Evolutionary conservation across 805 yeast genomes (phyloP).

Genomic region (Candida wancherniae): DNA sequence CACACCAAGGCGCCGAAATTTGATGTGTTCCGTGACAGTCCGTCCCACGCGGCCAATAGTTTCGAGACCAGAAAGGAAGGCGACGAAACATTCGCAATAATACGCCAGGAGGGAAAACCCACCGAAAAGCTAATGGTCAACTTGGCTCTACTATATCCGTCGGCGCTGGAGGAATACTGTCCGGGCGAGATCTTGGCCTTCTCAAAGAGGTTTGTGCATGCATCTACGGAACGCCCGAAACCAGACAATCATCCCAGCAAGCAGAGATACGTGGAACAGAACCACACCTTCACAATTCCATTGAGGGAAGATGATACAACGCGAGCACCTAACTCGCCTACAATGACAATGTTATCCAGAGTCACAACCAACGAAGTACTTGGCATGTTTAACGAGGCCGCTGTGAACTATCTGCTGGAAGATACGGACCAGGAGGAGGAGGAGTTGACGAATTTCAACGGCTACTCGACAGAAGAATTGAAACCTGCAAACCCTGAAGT

Average conservation of each 20-base stretch:
- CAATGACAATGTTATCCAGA: conserved; percentile 71
- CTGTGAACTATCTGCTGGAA: conserved; percentile 25
- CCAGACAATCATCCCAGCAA: conserved; percentile 1
- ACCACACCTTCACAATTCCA: conserved; percentile 40
- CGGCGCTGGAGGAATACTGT: conserved; percentile 48
- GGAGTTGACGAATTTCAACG: conserved; percentile 35
- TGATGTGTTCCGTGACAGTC: conserved; percentile 15
- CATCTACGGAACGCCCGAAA: not conserved
- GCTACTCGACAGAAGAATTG: conserved; percentile 50
- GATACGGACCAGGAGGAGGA: conserved; percentile 20
- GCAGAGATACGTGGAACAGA: conserved; percentile 7
- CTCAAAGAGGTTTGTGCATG: not conserved
- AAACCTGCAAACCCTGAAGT: too few relatives aligned
- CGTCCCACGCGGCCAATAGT: conserved; percentile 3
- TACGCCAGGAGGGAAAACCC: conserved; percentile 53
- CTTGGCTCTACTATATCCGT: conserved; percentile 51
- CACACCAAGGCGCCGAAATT: conserved; percentile 25
- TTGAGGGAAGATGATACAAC: conserved; percentile 33
- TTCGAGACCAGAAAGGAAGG: conserved; percentile 10
- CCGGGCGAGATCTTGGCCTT: conserved; percentile 56
- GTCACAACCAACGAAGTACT: conserved; percentile 71
- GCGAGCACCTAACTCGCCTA: conserved; percentile 55
- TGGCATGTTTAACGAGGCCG: conserved; percentile 66
- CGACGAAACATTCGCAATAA: conserved; percentile 43
- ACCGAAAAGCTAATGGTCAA: conserved; percentile 58